Percentiles rank a stretch among this genome's conserved stretches.
Conservation (phyloP, 805 yeast genomes). For the Lachancea lanzarotensis region DNA sequence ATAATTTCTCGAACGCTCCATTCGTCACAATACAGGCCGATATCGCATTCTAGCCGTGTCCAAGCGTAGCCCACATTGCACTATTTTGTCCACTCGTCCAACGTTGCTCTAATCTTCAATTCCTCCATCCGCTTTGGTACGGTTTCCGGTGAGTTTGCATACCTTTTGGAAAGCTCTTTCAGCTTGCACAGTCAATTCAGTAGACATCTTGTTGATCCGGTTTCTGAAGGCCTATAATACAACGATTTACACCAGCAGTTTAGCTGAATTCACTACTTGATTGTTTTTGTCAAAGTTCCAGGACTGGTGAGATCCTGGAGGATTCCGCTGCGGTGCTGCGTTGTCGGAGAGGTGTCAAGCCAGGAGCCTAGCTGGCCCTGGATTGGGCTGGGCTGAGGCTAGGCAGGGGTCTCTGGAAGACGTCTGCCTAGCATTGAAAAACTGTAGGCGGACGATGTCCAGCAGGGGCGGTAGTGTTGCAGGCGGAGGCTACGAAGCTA, state of each 20-base stretch:
- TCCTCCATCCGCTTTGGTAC: neutral
- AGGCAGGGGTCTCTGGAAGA: too few species aligned
- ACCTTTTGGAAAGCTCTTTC: slow-evolving; percentile 99
- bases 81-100: too few species aligned
- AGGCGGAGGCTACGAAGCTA: too few species aligned
- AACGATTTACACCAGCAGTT: neutral
- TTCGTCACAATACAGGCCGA: too few species aligned
- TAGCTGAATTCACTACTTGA: slow-evolving; percentile 1
- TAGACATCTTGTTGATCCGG: slow-evolving; percentile 67
- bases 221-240: slow-evolving; percentile 20
- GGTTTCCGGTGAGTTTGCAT: slow-evolving; percentile 32
- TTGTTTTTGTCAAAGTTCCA: slow-evolving; percentile 2
- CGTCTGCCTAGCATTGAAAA: too few species aligned
- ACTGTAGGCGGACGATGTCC: neutral
- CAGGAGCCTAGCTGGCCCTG: neutral
- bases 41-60: too few species aligned
- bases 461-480: too few species aligned
- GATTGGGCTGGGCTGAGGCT: neutral
- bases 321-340: neutral
- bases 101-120: too few species aligned
- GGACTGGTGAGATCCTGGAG: neutral
- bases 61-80: too few species aligned
- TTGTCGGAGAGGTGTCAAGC: neutral
- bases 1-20: too few species aligned
- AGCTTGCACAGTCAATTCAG: slow-evolving; percentile 99